phyloP scores from a whole-genome alignment of 208 protist genomes.

The Trypanosoma lewisi region DNA sequence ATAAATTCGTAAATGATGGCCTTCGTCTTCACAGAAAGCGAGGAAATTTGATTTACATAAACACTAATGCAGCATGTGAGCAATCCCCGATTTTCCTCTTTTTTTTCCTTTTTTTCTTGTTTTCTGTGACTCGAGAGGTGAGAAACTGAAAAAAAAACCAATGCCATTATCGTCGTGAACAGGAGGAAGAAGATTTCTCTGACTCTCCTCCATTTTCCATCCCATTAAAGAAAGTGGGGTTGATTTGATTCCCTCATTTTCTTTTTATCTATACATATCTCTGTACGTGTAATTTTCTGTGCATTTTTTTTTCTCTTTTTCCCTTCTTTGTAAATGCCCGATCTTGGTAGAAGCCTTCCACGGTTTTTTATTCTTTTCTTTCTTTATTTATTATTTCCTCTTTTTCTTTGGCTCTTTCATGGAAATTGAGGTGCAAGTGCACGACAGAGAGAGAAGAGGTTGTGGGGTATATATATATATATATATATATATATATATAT shows the following conservation, averaged over 20 bases:
- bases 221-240: too few relatives aligned
- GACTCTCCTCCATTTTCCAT: too few relatives aligned
- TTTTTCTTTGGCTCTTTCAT: too few relatives aligned
- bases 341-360: too few relatives aligned
- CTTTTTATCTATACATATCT: constrained; percentile 1
- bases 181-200: neutral
- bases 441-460: too few relatives aligned
- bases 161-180: too few relatives aligned
- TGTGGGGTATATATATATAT: too few relatives aligned
- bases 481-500: too few relatives aligned
- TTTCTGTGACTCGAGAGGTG: neutral
- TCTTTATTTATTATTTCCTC: too few relatives aligned
- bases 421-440: too few relatives aligned
- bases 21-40: constrained; percentile 7
- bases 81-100: constrained; percentile 8
- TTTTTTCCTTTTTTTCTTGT: constrained; percentile 4
- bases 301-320: neutral
- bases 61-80: neutral
- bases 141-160: neutral
- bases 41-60: constrained; percentile 2
- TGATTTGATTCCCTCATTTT: constrained; percentile 5
- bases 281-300: neutral
- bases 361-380: too few relatives aligned
- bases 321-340: too few relatives aligned
- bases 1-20: neutral